These are phyloP conservation scores for Cryptococcus sp. DNA, from an alignment of 1,284 basidiomycete genomes.

Conservation along the genomic window DNA sequence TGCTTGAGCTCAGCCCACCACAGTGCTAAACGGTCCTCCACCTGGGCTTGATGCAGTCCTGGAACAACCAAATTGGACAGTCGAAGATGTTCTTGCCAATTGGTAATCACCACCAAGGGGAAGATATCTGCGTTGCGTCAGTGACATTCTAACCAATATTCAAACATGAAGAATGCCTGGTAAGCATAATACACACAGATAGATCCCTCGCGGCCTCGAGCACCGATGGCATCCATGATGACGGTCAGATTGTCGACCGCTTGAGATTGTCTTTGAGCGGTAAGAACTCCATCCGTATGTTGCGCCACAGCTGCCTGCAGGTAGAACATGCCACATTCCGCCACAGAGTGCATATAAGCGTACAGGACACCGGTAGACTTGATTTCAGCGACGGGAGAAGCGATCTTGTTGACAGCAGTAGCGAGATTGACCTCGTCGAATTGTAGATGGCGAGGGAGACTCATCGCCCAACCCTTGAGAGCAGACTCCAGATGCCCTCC, in stretches of 20 bases:
- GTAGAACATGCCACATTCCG: constrained; percentile 56
- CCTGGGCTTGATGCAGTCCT: constrained; percentile 22
- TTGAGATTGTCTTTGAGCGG: constrained; percentile 48
- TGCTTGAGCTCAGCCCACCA: constrained; percentile 44
- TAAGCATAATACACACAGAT: constrained; percentile 36
- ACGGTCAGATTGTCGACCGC: constrained; percentile 52
- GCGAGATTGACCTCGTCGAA: constrained; percentile 55
- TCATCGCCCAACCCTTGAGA: constrained; percentile 49
- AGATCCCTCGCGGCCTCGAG: constrained; percentile 44
- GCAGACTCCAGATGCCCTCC: constrained; percentile 13
- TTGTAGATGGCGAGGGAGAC: constrained; percentile 49
- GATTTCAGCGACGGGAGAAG: constrained; percentile 41
- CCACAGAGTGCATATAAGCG: constrained; percentile 55
- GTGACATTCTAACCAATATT: neutral
- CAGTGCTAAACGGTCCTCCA: constrained; percentile 36
- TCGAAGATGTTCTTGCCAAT: constrained; percentile 46
- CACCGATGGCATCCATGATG: constrained; percentile 46
- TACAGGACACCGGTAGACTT: constrained; percentile 52
- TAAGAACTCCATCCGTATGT: constrained; percentile 26
- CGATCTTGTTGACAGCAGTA: constrained; percentile 39
- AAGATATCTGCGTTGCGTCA: constrained; percentile 32
- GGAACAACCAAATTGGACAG: constrained; percentile 22
- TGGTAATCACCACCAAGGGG: constrained; percentile 42
- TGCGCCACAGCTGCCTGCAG: constrained; percentile 48
- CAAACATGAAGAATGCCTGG: neutral